Base-by-base conservation (phyloP, 2,329 filamentous ascomycete species). In the Hortaea sp. region DNA sequence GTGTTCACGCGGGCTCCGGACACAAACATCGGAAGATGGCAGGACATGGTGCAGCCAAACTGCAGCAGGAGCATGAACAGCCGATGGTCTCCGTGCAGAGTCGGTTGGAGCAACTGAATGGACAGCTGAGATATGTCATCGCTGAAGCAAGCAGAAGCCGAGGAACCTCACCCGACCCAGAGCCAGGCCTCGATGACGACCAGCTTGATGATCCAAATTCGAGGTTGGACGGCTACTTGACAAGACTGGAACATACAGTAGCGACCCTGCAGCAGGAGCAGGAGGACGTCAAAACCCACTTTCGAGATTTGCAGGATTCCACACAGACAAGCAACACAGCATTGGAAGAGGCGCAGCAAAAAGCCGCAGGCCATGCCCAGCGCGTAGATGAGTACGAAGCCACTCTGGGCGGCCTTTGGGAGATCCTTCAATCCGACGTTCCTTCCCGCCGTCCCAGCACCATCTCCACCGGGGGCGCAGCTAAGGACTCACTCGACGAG, bases 321-420 rank as follows among this genome's bases (percentile, higher is more conserved):
- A 48, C 41, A 9, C 31, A 44, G 38, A 47, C 53, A 29, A 53
- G 51, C 7, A 44, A 48, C 29, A 56, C 55, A 35, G 49, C 53
- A n/a, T 52, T 65, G 27, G 61, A 65, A 45, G 55, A 58, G 20
- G 52, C 53, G 32, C 51, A 52, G 10, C 44, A 46, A 30, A 56
- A 55, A 45, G 52, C 53, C 5, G 46, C 48, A 5, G 46, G 46
- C 4, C 53, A 59, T 28, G 49, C 53, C 4, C 50, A 71, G 50
- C 70, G 71, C 53, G 61, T 66, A 7, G 73, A 75, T 39, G 77
- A 82, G 53, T 77, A 79, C 46, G 81, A 77, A 49, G 68, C 68
- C 2, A 69, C 71, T 1, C 61, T 77, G 39, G 66, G 62, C 49
- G 72, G 70, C 5, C 62, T 78, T 0, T 78, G 75, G 75, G 69